Evolutionary conservation across 805 yeast species (phyloP).

Genomic region (Cyberlindnera nakhonratchasimensis): DNA sequence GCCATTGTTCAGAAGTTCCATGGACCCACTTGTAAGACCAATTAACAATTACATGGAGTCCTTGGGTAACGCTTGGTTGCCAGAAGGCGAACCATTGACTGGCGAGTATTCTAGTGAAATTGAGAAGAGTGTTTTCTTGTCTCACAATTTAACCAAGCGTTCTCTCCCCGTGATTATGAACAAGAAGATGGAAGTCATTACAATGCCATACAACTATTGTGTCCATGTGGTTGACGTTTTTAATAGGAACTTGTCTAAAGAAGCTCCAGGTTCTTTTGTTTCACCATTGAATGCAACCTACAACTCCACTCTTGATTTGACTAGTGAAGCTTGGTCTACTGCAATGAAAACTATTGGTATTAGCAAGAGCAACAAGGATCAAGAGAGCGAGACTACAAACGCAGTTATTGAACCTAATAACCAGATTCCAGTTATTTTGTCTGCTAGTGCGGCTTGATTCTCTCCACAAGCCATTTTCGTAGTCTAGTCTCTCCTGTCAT

Average conservation of each 20-base stretch:
- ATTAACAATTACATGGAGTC: constrained; percentile 51
- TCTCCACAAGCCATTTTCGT: no score
- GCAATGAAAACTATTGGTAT: constrained; percentile 7
- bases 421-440: no score
- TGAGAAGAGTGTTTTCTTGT: constrained; percentile 45
- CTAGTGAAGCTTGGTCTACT: constrained; percentile 29
- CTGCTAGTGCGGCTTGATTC: no score
- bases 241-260: constrained; percentile 37
- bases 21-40: constrained; percentile 63
- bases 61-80: constrained; percentile 42
- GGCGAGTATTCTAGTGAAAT: constrained; percentile 54
- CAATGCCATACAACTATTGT: constrained; percentile 35
- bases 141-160: constrained; percentile 38
- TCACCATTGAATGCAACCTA: constrained; percentile 33
- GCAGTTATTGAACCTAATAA: no score
- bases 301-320: constrained; percentile 30
- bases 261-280: constrained; percentile 33
- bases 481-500: no score
- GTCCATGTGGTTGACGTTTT: constrained; percentile 38
- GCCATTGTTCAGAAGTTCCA: constrained; percentile 56
- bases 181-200: constrained; percentile 27
- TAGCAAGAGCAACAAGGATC: neutral
- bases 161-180: constrained; percentile 34
- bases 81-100: constrained; percentile 41
- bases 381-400: no score